Conservation (phyloP, 257 asterid species). For the Fraxinus pennsylvanica region DNA sequence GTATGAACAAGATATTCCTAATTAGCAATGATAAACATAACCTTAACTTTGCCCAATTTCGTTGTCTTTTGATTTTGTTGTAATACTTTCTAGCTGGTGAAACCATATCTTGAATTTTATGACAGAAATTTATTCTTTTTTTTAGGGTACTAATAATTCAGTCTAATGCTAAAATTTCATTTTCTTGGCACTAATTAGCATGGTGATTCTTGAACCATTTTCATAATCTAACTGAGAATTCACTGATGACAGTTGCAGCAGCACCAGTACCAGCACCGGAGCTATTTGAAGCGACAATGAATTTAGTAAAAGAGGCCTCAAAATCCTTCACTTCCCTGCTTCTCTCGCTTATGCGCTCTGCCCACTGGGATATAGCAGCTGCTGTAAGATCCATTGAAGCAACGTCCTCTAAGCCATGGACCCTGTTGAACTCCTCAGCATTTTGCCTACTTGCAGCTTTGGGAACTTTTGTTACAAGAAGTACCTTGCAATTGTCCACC, state of each 20-base stretch:
- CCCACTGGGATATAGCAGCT: conserved; percentile 90
- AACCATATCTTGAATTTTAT: background rate
- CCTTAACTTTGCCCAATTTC: background rate
- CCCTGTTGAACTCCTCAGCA: conserved; percentile 78
- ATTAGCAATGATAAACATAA: too few relatives aligned
- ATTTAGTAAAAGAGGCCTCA: conserved; percentile 67
- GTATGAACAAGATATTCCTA: too few relatives aligned
- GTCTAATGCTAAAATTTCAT: background rate
- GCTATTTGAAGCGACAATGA: conserved; percentile 69
- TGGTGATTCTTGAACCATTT: background rate
- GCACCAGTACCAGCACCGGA: conserved; percentile 77
- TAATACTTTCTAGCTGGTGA: background rate
- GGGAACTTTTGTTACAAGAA: conserved; percentile 94
- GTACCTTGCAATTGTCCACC: conserved; percentile 78
- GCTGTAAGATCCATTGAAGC: conserved; percentile 95
- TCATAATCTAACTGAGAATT: background rate
- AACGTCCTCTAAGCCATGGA: conserved; percentile 83
- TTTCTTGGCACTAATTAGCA: background rate
- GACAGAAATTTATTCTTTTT: too few relatives aligned
- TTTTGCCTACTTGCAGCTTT: conserved; percentile 84
- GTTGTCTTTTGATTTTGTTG: background rate
- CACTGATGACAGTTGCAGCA: conserved; percentile 40
- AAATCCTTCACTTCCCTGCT: conserved; percentile 76
- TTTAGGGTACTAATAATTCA: too few relatives aligned
- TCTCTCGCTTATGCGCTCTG: conserved; percentile 90